phyloP scores from a whole-genome alignment of 1,284 basidiomycete genomes.

The Rhodotorula sp. region DNA sequence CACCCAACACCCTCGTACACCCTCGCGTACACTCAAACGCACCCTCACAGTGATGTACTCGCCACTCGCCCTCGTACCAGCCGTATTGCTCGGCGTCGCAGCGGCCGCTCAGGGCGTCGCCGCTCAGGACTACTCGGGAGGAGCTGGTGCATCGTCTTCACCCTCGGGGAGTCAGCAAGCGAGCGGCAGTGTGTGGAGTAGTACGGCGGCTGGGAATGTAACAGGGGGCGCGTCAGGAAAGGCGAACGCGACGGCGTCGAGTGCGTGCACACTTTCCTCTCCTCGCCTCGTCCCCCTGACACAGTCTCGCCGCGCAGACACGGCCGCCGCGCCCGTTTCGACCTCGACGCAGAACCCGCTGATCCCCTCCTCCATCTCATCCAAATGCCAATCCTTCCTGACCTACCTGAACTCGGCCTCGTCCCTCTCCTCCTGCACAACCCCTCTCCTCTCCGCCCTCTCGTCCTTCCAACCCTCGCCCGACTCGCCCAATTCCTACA shows the following conservation, averaged over 20 bases:
- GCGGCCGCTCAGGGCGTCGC: background rate
- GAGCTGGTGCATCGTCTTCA: background rate
- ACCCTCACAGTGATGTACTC: background rate
- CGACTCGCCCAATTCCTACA: constrained; percentile 3
- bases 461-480: constrained; percentile 55
- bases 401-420: constrained; percentile 62
- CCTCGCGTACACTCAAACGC: background rate
- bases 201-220: too few species aligned
- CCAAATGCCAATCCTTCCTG: constrained; percentile 63
- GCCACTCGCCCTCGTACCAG: background rate
- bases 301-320: background rate
- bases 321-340: background rate
- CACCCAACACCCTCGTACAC: background rate
- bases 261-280: background rate
- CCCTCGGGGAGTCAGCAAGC: too few species aligned
- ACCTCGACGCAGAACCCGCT: constrained; percentile 53
- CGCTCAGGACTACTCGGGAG: background rate
- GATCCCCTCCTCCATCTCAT: constrained; percentile 64
- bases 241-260: background rate
- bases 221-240: background rate
- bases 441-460: constrained; percentile 63
- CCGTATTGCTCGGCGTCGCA: background rate
- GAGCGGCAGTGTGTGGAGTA: background rate
- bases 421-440: constrained; percentile 61
- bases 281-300: background rate